Percentiles rank a stretch among this genome's conserved stretches.
phyloP scores from a whole-genome alignment of 768 basidiomycete genomes.

The Rickenella mellea region DNA sequence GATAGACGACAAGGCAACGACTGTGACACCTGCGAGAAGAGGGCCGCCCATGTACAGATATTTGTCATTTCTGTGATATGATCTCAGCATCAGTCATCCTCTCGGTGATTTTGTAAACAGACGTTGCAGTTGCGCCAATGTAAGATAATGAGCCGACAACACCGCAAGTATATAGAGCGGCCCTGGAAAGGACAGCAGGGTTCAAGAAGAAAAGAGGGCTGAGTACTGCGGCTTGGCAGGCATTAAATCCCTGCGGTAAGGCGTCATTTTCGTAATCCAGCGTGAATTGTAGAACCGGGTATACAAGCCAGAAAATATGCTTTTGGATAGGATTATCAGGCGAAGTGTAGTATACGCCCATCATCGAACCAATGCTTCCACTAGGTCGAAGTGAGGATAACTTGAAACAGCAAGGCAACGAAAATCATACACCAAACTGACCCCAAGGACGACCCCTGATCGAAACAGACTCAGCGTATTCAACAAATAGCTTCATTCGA shows the following conservation, averaged over 20 bases:
- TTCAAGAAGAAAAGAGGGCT: conserved; percentile 85
- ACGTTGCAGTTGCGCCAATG: conserved; percentile 82
- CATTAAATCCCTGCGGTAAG: conserved; percentile 61
- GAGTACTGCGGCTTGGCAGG: conserved; percentile 76
- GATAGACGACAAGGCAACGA: conserved; percentile 77
- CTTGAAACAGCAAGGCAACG: conserved; percentile 4
- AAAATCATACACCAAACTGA: conserved; percentile 43
- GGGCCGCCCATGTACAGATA: conserved; percentile 84
- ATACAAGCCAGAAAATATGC: conserved; percentile 71
- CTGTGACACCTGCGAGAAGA: conserved; percentile 80
- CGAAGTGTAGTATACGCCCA: conserved; percentile 69
- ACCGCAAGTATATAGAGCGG: conserved; percentile 81
- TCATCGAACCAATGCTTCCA: conserved; percentile 78
- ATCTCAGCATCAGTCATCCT: background rate
- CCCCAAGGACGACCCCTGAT: conserved; percentile 71
- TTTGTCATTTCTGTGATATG: conserved; percentile 46
- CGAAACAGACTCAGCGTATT: background rate
- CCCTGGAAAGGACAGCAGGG: conserved; percentile 78
- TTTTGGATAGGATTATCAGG: conserved; percentile 72
- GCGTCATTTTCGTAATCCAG: conserved; percentile 5
- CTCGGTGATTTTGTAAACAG: conserved; percentile 10
- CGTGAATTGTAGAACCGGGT: background rate
- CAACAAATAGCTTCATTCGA: conserved; percentile 3
- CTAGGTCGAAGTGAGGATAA: background rate
- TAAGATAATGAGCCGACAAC: conserved; percentile 82